A percentile compares a stretch with the other conserved stretches of the same genome.
These are phyloP conservation scores for Didymella segeticola DNA, from an alignment of 2,329 filamentous ascomycete genomes.

Conservation along the genomic window DNA sequence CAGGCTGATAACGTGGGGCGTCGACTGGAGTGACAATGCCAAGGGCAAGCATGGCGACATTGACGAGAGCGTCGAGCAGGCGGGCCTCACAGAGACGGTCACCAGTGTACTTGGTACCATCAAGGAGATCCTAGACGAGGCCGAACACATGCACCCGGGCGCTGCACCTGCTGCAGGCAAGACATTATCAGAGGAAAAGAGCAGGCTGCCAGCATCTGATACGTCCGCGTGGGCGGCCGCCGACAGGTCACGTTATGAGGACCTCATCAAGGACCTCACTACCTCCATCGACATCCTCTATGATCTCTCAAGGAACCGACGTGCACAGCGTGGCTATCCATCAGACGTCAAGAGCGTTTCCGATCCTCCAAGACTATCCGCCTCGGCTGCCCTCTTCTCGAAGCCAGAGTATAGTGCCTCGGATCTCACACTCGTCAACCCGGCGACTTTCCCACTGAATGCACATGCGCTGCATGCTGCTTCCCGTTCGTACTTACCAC, in stretches of 20 bases:
- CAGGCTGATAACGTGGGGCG: conserved; percentile 77
- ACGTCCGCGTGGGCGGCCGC: conserved; percentile 56
- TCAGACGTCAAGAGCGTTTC: conserved; percentile 28
- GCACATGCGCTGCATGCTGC: conserved; percentile 21
- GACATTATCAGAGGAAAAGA: conserved; percentile 46
- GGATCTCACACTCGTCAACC: conserved; percentile 54
- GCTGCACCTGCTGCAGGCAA: conserved; percentile 41
- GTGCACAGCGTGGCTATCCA: conserved; percentile 44
- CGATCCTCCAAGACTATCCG: conserved; percentile 25
- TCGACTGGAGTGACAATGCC: conserved; percentile 78
- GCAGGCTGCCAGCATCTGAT: conserved; percentile 38
- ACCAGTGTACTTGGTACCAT: conserved; percentile 81
- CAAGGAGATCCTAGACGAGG: conserved; percentile 79
- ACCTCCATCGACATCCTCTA: conserved; percentile 81
- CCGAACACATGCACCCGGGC: conserved; percentile 72
- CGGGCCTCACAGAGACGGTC: conserved; percentile 77
- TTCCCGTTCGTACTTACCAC: conserved; percentile 45
- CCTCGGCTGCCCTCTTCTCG: conserved; percentile 35
- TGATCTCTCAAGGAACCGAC: conserved; percentile 73
- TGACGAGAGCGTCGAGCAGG: conserved; percentile 70
- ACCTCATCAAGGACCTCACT: conserved; percentile 75
- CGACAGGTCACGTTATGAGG: conserved; percentile 78
- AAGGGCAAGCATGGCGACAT: conserved; percentile 69
- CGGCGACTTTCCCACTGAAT: conserved; percentile 41
- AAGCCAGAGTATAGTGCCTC: conserved; percentile 49